These are phyloP conservation scores for Phtheirospermum japonicum DNA, from an alignment of 257 asterid genomes.

Conservation along the genomic window DNA sequence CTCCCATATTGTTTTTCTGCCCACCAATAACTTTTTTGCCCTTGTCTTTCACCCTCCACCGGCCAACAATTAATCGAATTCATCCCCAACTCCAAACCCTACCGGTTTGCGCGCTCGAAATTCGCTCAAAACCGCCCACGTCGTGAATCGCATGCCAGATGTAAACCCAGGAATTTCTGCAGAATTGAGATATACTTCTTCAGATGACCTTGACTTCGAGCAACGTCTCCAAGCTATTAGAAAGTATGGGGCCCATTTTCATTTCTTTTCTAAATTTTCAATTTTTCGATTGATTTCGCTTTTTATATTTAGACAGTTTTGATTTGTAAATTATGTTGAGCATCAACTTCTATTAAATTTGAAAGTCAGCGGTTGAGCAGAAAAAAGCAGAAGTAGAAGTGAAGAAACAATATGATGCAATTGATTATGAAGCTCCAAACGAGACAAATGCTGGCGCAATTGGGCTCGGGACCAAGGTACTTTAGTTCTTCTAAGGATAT, in stretches of 20 bases:
- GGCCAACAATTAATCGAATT: too few species aligned
- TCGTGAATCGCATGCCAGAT: too few species aligned
- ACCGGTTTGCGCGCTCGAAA: too few species aligned
- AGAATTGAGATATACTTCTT: constrained; percentile 36
- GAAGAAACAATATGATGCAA: constrained; percentile 55
- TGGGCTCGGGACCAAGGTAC: constrained; percentile 81
- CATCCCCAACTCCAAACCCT: too few species aligned
- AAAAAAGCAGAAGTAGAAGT: constrained; percentile 59
- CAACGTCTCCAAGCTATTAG: constrained; percentile 71
- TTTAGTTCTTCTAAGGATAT: constrained; percentile 8
- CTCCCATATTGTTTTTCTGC: too few species aligned
- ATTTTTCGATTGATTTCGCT: too few species aligned
- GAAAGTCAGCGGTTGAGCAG: constrained; percentile 79
- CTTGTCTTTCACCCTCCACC: too few species aligned
- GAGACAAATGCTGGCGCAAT: constrained; percentile 44
- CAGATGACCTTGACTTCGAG: constrained; percentile 73
- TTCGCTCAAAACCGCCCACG: too few species aligned
- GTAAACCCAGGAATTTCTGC: too few species aligned
- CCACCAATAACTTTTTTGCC: too few species aligned
- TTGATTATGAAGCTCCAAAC: constrained; percentile 82
- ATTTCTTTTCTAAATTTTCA: neutral
- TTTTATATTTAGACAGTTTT: neutral
- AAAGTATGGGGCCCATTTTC: constrained; percentile 37
- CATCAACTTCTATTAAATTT: constrained; percentile 27
- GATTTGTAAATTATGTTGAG: constrained; percentile 23